Evolutionary conservation across 257 asterid species (phyloP), one percentile per base, ranked within the genome.

Genomic region (Fraxinus pennsylvanica): DNA sequence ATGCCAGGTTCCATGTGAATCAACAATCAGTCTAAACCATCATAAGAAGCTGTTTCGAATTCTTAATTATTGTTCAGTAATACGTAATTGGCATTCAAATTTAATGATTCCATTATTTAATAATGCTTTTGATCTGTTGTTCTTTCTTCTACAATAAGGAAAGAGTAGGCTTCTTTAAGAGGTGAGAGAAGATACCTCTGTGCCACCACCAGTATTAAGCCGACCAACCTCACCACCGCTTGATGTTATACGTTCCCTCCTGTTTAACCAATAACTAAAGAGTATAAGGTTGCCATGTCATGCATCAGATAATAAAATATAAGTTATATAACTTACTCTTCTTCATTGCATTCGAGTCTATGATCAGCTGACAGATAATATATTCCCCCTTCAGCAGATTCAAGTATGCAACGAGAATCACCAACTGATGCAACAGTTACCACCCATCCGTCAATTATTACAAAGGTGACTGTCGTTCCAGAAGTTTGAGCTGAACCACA

Each of bases 211-310:
- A 15, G 99, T 89, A 82, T 93, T 96, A 80, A 96, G 97, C 79
- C 99, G 92, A 45, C 97, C 98, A 57, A 96, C 98, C 88, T 96
- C 97, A 74, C 98, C 98, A 36, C 99, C 99, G 81, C 98, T 86
- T 29, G 97, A 81, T 43, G 91, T 92, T 79, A 96, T 96, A 38
- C 99, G 91, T 71, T 92, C 97, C 87, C 98, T 90, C 93, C 99
- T 96, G 88, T 76, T 83, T 81, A 75, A 81, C 72, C 43, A 69
- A 74, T 33, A 80, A 84, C 63, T 61, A 79, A 79, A 76, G 4
- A 78, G 32, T 41, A 71, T 52, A 79, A 63, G 9, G 59, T 39
- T 74, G 35, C 66, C 27, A 65, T 61, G 35, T 21, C n/a, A 65
- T 21, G 38, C 36, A 73, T 71, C 54, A 15, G 25, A 77, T 30